Evolutionary conservation across 805 yeast species (phyloP).

Genomic region (Ogataea henricii): DNA sequence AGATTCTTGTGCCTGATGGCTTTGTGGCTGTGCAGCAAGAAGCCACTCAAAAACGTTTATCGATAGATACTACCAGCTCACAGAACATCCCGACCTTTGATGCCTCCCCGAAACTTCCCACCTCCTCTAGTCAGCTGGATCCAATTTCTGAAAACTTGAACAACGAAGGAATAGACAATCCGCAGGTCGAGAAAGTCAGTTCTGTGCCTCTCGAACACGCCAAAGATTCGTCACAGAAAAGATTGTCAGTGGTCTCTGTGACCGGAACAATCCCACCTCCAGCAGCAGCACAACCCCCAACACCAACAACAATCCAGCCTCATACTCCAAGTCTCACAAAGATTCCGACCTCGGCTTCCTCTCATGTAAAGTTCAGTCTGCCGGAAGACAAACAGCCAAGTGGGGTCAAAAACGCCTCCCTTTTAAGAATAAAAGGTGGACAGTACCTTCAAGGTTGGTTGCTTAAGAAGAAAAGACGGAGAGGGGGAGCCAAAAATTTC

Average conservation of each 20-base stretch:
- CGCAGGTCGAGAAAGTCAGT: not conserved
- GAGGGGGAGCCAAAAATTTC: constrained; percentile 85
- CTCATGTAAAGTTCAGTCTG: constrained; percentile 31
- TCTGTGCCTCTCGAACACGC: constrained; percentile 6
- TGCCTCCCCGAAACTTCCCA: not conserved
- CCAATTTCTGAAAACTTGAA: constrained; percentile 13
- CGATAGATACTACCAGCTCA: not conserved
- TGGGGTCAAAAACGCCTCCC: constrained; percentile 29
- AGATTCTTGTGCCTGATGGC: constrained; percentile 4
- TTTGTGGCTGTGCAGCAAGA: not conserved
- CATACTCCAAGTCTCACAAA: not conserved
- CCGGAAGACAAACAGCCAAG: constrained; percentile 20
- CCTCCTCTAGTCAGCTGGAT: constrained; percentile 11
- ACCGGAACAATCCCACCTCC: not conserved
- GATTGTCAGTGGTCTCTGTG: constrained; percentile 3
- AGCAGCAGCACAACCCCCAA: constrained; percentile 1
- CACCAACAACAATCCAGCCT: not conserved
- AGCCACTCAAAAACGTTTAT: not conserved
- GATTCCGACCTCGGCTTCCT: constrained; percentile 4
- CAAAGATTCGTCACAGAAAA: not conserved
- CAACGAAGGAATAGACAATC: constrained; percentile 8
- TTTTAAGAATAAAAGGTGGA: constrained; percentile 55
- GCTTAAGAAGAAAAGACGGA: constrained; percentile 66
- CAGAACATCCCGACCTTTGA: not conserved
- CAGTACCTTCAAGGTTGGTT: constrained; percentile 77